Conservation (phyloP, 306 rosid genomes). For the Vigna trinervia region DNA sequence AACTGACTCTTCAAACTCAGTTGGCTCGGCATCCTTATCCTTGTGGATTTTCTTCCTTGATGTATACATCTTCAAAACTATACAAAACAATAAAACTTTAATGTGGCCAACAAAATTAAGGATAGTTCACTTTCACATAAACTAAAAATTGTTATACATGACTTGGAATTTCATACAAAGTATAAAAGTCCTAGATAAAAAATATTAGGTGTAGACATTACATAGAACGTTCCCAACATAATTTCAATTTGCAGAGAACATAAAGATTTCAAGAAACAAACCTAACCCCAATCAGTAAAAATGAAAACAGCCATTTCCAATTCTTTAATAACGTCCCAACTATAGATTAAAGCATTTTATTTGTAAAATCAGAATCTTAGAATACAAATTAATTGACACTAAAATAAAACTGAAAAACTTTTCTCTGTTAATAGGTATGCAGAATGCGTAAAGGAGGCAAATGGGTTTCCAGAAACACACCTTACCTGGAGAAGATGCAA, state of each 20-base stretch:
- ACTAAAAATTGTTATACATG: not conserved
- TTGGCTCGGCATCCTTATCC: conserved; percentile 72
- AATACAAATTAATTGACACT: too few relatives aligned
- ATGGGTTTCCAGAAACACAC: not conserved
- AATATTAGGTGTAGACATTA: not conserved
- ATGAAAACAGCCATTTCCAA: not conserved
- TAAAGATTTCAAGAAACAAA: too few relatives aligned
- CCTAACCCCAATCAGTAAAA: not conserved
- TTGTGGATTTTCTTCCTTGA: conserved; percentile 75
- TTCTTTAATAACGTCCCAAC: not conserved
- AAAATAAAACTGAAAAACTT: not conserved
- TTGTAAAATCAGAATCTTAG: too few relatives aligned
- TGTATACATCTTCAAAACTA: conserved; percentile 65
- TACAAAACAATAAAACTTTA: not conserved
- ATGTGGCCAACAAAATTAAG: not conserved
- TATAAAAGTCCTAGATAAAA: too few relatives aligned
- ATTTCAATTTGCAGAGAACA: too few relatives aligned
- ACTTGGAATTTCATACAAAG: not conserved
- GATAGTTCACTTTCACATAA: not conserved
- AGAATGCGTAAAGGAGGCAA: not conserved
- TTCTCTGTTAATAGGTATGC: not conserved
- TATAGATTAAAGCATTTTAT: not conserved
- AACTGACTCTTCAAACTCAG: conserved; percentile 78
- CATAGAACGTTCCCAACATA: too few relatives aligned
- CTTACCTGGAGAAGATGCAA: conserved; percentile 23